phyloP scores from a whole-genome alignment of 495 filamentous ascomycete species.

The Penicillium pancosmium region DNA sequence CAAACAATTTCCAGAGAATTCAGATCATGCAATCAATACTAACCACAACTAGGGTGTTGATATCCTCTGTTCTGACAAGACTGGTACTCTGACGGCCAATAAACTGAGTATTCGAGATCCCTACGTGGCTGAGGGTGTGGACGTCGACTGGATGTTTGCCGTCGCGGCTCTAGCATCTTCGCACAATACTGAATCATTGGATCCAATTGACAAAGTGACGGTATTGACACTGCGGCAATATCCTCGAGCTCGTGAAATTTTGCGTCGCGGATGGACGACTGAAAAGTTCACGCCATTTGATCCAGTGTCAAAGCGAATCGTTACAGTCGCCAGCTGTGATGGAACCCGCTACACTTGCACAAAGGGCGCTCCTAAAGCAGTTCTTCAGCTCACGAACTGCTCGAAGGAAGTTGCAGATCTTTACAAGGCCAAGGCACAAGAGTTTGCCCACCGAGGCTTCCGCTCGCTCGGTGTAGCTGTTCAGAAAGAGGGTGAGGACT shows the following conservation, averaged over 20 bases:
- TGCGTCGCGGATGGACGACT: slow-evolving; percentile 67
- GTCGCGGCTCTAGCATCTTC: slow-evolving; percentile 72
- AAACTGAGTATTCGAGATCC: slow-evolving; percentile 72
- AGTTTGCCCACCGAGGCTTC: slow-evolving; percentile 76
- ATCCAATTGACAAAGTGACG: slow-evolving; percentile 76
- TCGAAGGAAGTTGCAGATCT: slow-evolving; percentile 59
- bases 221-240: slow-evolving; percentile 68
- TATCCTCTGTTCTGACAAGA: slow-evolving; percentile 98
- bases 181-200: slow-evolving; percentile 71
- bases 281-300: slow-evolving; percentile 74
- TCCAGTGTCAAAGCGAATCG: slow-evolving; percentile 75
- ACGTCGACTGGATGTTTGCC: slow-evolving; percentile 77
- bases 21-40: slow-evolving; percentile 5
- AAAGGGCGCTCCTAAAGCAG: slow-evolving; percentile 73
- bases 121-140: slow-evolving; percentile 70
- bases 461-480: slow-evolving; percentile 73
- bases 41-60: slow-evolving; percentile 67
- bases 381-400: slow-evolving; percentile 65
- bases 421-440: slow-evolving; percentile 67
- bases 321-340: slow-evolving; percentile 61
- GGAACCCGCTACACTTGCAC: slow-evolving; percentile 67
- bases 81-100: slow-evolving; percentile 69
- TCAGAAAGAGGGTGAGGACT: slow-evolving; percentile 61
- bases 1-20: neutral
- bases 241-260: slow-evolving; percentile 65